phyloP scores from a whole-genome alignment of 2,329 filamentous ascomycete genomes.

The Aschersonia sp. region DNA sequence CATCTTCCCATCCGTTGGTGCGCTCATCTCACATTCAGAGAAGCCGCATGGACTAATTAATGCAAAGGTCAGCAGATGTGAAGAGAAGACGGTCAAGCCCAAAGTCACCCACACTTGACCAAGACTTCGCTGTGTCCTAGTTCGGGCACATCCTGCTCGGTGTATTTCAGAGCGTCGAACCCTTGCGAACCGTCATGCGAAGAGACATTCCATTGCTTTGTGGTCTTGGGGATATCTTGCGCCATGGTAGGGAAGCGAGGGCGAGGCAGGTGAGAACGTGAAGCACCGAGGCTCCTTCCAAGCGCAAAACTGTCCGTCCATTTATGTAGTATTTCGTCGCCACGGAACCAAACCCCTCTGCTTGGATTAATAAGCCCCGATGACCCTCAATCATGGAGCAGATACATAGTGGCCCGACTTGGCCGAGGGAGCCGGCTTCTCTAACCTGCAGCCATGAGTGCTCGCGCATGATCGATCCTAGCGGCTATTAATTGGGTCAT shows the following conservation, averaged over 20 bases:
- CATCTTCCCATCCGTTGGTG: not conserved
- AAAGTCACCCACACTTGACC: constrained; percentile 33
- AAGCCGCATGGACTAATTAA: constrained; percentile 28
- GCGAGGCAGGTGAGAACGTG: not conserved
- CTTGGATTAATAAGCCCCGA: no score
- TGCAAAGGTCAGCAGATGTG: not conserved
- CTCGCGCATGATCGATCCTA: no score
- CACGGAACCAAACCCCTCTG: no score
- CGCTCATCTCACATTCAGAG: constrained; percentile 27
- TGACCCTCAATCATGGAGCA: no score
- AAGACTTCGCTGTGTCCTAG: constrained; percentile 58
- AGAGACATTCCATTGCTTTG: constrained; percentile 41
- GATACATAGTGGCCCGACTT: no score
- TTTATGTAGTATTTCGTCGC: no score
- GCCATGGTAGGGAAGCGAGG: constrained; percentile 8
- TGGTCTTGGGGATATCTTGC: constrained; percentile 22
- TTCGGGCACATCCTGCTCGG: constrained; percentile 40
- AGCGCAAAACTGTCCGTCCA: no score
- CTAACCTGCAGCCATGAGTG: no score
- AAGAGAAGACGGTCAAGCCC: constrained; percentile 2
- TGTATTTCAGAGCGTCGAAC: constrained; percentile 45
- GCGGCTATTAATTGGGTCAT: no score
- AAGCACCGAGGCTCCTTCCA: not conserved
- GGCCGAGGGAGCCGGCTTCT: no score
- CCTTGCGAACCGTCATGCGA: constrained; percentile 22